A percentile compares a stretch with the other conserved stretches of the same genome.
These are phyloP conservation scores for Cucurbita moschata DNA, from an alignment of 306 rosid genomes.

Conservation along the genomic window DNA sequence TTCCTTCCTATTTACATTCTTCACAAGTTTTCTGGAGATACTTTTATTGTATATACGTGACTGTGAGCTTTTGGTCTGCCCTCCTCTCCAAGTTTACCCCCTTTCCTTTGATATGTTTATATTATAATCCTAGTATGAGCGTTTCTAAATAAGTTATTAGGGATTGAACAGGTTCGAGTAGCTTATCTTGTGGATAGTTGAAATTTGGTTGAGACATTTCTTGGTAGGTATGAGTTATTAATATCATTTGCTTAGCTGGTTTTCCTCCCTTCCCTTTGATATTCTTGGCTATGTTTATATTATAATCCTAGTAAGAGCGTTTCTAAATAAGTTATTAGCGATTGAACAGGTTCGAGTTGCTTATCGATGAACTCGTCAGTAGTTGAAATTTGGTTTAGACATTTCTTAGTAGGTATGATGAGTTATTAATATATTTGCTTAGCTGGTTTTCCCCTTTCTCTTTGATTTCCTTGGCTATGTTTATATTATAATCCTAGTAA, in stretches of 20 bases:
- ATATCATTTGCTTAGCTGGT: background rate
- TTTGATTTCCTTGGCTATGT: too few species aligned
- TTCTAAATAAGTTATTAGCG: background rate
- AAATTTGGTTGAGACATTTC: background rate
- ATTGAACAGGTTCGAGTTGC: background rate
- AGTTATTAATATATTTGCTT: background rate
- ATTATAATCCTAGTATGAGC: background rate
- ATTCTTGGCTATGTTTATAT: background rate
- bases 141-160: background rate
- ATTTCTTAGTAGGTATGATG: background rate
- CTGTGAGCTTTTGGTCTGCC: background rate
- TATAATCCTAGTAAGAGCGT: background rate
- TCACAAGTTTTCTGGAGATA: slow-evolving; percentile 4
- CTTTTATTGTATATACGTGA: background rate
- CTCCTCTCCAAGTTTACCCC: background rate
- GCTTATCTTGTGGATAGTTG: background rate
- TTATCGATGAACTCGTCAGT: background rate
- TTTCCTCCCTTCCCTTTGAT: background rate
- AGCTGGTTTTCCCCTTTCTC: background rate
- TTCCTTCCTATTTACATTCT: slow-evolving; percentile 4
- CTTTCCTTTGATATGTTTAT: background rate
- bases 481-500: background rate
- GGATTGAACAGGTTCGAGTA: background rate
- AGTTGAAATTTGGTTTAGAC: background rate
- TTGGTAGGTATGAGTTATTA: background rate